These are phyloP conservation scores for Trichoderma asperellum DNA, from an alignment of 2,329 filamentous ascomycete species.

Conservation along the genomic window DNA sequence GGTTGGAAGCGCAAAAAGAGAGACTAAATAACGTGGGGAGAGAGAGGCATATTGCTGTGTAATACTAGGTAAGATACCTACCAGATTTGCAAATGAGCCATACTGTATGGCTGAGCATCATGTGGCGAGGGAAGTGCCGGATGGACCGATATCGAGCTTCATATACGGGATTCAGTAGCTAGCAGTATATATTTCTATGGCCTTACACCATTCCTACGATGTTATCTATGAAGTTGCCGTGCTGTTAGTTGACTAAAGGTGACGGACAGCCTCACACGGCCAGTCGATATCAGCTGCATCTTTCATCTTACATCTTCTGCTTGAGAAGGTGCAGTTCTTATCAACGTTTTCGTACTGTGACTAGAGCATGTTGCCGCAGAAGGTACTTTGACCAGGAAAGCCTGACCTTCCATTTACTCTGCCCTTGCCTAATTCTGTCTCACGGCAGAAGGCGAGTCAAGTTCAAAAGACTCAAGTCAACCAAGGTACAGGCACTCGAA, in stretches of 20 bases:
- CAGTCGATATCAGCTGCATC: background rate
- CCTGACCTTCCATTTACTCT: slow-evolving; percentile 1
- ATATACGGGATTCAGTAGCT: background rate
- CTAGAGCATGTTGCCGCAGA: background rate
- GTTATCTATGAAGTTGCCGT: background rate
- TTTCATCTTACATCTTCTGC: background rate
- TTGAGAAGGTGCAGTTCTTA: background rate
- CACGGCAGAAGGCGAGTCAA: background rate
- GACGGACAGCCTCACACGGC: background rate
- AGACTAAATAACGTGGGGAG: slow-evolving; percentile 34
- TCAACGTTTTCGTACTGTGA: background rate
- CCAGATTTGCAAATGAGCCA: slow-evolving; percentile 20
- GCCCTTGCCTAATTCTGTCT: background rate
- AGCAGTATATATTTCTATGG: background rate
- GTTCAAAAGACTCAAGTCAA: background rate
- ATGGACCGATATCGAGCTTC: background rate
- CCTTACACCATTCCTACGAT: background rate
- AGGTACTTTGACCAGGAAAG: background rate
- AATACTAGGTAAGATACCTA: background rate
- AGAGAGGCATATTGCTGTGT: slow-evolving; percentile 36
- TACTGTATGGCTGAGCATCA: slow-evolving; percentile 10
- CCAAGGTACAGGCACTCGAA: background rate
- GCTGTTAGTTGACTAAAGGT: background rate
- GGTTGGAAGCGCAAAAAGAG: slow-evolving; percentile 30
- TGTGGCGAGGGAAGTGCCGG: slow-evolving; percentile 20